Evolutionary conservation across 1,139 yeast species (phyloP).

Genomic region (Chernovozyma sophiae-reginae): DNA sequence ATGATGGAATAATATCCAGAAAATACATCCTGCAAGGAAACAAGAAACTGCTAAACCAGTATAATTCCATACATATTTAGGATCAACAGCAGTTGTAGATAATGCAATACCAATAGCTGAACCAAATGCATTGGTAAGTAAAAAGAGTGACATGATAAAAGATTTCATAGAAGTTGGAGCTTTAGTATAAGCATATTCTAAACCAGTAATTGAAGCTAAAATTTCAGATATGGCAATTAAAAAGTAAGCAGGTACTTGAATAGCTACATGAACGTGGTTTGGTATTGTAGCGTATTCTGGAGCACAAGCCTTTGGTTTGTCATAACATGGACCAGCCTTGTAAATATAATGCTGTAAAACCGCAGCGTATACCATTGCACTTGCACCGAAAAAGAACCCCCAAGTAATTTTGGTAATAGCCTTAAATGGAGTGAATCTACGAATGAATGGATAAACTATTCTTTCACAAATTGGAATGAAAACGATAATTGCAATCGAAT

Average conservation of each 20-base stretch:
- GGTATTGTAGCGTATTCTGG: conserved; percentile 32
- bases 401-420: conserved; percentile 70
- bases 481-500: conserved; percentile 57
- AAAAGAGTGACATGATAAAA: conserved; percentile 59
- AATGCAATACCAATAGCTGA: conserved; percentile 72
- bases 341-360: conserved; percentile 74
- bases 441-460: conserved; percentile 50
- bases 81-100: conserved; percentile 61
- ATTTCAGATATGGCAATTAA: conserved; percentile 62
- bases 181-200: conserved; percentile 67
- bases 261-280: conserved; percentile 55
- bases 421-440: conserved; percentile 54
- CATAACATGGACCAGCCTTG: conserved; percentile 72
- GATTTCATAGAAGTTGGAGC: conserved; percentile 66
- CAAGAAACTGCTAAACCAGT: conserved; percentile 59
- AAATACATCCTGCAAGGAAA: conserved; percentile 54
- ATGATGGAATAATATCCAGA: conserved; percentile 59
- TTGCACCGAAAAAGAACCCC: conserved; percentile 71
- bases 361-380: conserved; percentile 77
- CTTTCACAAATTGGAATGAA: conserved; percentile 60
- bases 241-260: conserved; percentile 62
- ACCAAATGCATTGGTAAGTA: conserved; percentile 62
- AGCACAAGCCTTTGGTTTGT: conserved; percentile 43
- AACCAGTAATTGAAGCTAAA: conserved; percentile 62
- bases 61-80: conserved; percentile 66